Base-by-base conservation (phyloP, 1,139 yeast genomes). In the Lodderomyces oxycetoniae region DNA sequence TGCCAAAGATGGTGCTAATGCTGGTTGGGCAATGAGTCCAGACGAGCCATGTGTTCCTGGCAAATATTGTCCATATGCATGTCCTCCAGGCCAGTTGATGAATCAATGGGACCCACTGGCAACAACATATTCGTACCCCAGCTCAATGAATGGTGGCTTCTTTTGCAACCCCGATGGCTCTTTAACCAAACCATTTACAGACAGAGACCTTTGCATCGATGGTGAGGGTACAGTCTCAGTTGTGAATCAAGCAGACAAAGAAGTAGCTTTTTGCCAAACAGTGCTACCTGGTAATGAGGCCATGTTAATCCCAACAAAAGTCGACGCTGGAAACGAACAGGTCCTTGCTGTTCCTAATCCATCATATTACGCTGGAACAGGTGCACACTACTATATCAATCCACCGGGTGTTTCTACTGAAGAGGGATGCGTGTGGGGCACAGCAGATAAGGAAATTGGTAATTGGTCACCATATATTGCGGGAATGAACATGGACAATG, bases 401-500 rank as follows among this genome's bases (percentile, higher is more conserved):
- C 75, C 89, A 24, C 95, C 95, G 13, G 96, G 96, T 41, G 80
- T 82, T 20, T 73, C 86, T 25, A 71, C 79, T 21, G 65, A 65
- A 12, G 89, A 85, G 32, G 95, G 82, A 22, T 87, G 96, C 60
- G 74, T 75, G 41, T 87, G 96, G 96, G 95, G 95, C 2, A 56
- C 80, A 19, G 67, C 67, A 17, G 62, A 67, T 38, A 66, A 80
- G 43, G 79, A 91, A 14, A 64, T 67, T 45, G 96, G 96, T 40
- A 86, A 87, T 71, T 87, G 95, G 95, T 63, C 95, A 17, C 95
- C 96, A 17, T 87, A 84, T 49, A 94, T 87, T 41, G 94, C 93
- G 12, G 96, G 95, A 44, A 87, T 89, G 46, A 86, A 86, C 63
- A 75, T 74, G 62, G 94, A 84, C 55, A 57, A 57, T 38, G 57